Conservation (phyloP, 495 filamentous ascomycete genomes). For the Neurospora tetrasperma region DNA sequence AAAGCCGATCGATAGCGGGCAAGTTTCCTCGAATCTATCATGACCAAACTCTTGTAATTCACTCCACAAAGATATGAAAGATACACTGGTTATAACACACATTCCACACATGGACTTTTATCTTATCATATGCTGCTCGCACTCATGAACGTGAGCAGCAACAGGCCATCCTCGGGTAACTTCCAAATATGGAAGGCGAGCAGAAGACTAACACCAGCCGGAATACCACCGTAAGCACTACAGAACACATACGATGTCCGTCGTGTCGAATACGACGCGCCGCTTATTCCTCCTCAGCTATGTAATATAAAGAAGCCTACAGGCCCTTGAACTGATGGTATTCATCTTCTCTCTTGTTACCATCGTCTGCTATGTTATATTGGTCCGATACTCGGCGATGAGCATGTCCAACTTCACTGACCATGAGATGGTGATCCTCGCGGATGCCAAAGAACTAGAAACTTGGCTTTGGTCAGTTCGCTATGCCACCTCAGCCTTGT, state of each 20-base stretch:
- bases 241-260: neutral
- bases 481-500: constrained; percentile 2
- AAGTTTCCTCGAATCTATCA: neutral
- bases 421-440: neutral
- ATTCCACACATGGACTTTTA: neutral
- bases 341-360: neutral
- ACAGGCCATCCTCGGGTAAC: neutral
- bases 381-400: neutral
- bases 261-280: neutral
- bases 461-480: neutral
- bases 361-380: neutral
- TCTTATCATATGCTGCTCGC: neutral
- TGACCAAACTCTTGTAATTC: neutral
- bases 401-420: neutral
- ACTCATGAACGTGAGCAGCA: neutral
- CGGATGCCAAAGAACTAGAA: neutral
- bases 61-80: neutral
- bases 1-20: neutral
- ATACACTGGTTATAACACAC: neutral
- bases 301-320: neutral
- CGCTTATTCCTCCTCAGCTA: neutral
- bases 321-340: neutral
- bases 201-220: neutral
- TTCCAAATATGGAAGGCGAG: neutral
- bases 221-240: neutral